Base-by-base conservation (phyloP, 2,329 filamentous ascomycete species). In the Penicillium digitatum region DNA sequence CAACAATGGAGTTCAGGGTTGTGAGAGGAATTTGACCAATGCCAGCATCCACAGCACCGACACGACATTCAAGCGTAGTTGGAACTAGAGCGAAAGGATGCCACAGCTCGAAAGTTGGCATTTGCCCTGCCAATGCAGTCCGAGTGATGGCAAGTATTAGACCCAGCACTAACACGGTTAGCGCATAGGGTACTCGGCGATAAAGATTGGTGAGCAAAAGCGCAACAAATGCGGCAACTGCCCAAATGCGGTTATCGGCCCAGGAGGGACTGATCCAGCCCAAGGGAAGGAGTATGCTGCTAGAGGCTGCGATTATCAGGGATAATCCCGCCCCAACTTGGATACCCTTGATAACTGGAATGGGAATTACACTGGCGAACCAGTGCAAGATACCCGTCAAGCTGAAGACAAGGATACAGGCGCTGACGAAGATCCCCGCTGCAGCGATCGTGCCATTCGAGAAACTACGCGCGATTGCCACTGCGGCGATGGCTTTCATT, bases 291-390 rank as follows among this genome's bases (percentile, higher is more conserved):
- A 94, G 79, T 55, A 95, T 80, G 44, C 78, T 82, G 0, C 80
- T 78, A 3, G 89, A 90, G 8, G 90, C 89, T 12, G 89, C 88
- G 54, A 95, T 81, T 51, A 91, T 82, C 16, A 97, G 81, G 16
- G 88, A 90, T 45, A 97, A 78, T 1, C 93, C 93, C 5, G 93
- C 93, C 35, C 93, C 93, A 45, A 96, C 84, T 74, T 97, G 94
- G 62, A 97, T 96, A 29, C 93, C 93, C 70, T 95, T 96, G 50
- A 97, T 87, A 0, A 97, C 88, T 0, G 92, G 89, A 14, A 92
- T 83, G 0, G 93, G 93, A 9, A 95, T 87, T 14, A 86, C 79
- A n/a, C 79, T 75, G 9, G 88, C 86, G 48, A 90, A 85, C 80
- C 85, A 87, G 54, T 80, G 81, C 31, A 96, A 78, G n/a, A 94